phyloP scores from a whole-genome alignment of 176 grass and related monocot species.

The Zoysia japonica region DNA sequence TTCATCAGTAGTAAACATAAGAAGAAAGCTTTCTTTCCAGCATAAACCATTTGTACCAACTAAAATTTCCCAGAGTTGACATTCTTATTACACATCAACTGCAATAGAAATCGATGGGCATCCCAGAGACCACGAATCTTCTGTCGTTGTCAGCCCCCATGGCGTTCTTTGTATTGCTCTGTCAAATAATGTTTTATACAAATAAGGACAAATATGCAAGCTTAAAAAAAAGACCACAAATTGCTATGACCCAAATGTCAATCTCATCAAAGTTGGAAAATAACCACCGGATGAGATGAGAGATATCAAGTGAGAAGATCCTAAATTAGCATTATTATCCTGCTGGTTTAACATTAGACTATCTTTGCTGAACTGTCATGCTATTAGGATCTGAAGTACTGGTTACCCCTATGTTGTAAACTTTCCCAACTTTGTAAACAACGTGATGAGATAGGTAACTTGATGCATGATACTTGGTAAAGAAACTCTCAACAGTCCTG shows the following conservation, averaged over 20 bases:
- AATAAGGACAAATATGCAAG: not conserved
- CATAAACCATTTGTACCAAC: too few species aligned
- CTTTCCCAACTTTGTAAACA: constrained; percentile 77
- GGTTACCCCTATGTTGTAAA: constrained; percentile 91
- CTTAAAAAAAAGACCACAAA: not conserved
- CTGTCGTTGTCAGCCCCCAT: too few species aligned
- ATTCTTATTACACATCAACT: too few species aligned
- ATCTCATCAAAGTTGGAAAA: not conserved
- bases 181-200: not conserved
- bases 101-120: too few species aligned
- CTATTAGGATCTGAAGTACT: constrained; percentile 8
- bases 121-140: too few species aligned
- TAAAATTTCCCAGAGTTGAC: too few species aligned
- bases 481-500: constrained; percentile 69
- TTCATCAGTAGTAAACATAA: too few species aligned
- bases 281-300: not conserved
- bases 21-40: too few species aligned
- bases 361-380: too few species aligned
- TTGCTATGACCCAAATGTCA: not conserved
- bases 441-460: constrained; percentile 88
- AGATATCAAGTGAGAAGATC: not conserved
- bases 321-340: not conserved
- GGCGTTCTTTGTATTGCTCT: too few species aligned
- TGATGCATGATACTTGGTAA: constrained; percentile 85
- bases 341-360: not conserved